Evolutionary conservation across 345 rosid species (phyloP).

Genomic region (Aquilaria malaccensis): DNA sequence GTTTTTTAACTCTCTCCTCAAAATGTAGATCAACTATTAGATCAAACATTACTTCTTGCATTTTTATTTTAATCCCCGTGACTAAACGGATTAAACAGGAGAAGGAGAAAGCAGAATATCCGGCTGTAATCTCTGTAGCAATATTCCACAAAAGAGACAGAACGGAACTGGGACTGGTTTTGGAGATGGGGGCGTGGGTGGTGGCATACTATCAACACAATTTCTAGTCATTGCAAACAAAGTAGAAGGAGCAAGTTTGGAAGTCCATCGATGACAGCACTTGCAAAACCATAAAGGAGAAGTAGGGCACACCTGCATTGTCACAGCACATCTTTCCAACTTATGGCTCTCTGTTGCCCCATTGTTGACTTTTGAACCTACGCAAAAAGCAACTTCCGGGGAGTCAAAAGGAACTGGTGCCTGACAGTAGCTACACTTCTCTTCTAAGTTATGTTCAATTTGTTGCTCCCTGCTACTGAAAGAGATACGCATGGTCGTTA

Average conservation of each 20-base stretch:
- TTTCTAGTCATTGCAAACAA: constrained; percentile 41
- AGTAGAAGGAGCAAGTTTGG: constrained; percentile 46
- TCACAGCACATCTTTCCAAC: constrained; percentile 59
- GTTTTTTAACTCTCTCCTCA: no score
- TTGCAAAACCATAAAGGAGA: constrained; percentile 76
- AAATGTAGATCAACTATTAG: no score
- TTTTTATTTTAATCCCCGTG: no score
- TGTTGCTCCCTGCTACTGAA: constrained; percentile 24
- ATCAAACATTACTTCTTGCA: no score
- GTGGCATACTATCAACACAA: constrained; percentile 35
- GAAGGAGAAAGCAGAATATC: constrained; percentile 61
- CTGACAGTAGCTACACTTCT: constrained; percentile 63
- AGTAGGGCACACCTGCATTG: constrained; percentile 76
- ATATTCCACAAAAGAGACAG: constrained; percentile 75
- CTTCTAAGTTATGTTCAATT: constrained; percentile 30
- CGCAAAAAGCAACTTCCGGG: constrained; percentile 59
- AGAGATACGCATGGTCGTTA: not conserved
- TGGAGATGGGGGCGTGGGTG: constrained; percentile 13
- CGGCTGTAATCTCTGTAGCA: constrained; percentile 60
- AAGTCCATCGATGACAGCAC: constrained; percentile 58
- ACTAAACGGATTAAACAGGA: constrained; percentile 20
- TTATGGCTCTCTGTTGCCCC: constrained; percentile 39
- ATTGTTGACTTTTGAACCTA: constrained; percentile 17
- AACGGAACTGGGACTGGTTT: constrained; percentile 38
- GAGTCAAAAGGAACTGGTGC: constrained; percentile 57